phyloP scores from a whole-genome alignment of 2,329 filamentous ascomycete species.

The Neobulgaria alba region DNA sequence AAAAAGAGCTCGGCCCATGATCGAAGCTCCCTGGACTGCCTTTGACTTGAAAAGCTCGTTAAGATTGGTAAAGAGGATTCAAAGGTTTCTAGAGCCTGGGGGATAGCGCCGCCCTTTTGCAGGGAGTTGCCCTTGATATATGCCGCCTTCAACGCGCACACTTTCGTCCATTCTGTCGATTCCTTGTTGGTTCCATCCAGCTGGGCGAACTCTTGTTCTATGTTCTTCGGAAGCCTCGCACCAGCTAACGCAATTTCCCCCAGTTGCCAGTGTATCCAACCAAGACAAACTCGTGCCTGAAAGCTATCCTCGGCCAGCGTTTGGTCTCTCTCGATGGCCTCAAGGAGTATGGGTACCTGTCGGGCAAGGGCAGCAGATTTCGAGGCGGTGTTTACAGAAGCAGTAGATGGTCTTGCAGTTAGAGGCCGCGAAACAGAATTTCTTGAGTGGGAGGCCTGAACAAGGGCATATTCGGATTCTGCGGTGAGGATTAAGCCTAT shows the following conservation, averaged over 20 bases:
- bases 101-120: conserved; percentile 38
- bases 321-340: conserved; percentile 50
- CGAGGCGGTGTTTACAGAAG: conserved; percentile 9
- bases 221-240: conserved; percentile 52
- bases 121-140: conserved; percentile 66
- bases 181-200: conserved; percentile 42
- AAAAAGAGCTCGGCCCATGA: conserved; percentile 74
- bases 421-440: conserved; percentile 12
- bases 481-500: conserved; percentile 62
- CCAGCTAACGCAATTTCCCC: conserved; percentile 58
- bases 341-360: conserved; percentile 35
- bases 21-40: conserved; percentile 55
- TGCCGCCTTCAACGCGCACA: conserved; percentile 70
- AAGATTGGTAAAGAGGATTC: conserved; percentile 58
- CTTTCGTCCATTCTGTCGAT: conserved; percentile 67
- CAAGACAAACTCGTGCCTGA: conserved; percentile 75
- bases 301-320: conserved; percentile 50
- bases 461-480: conserved; percentile 58
- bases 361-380: conserved; percentile 20
- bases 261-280: conserved; percentile 75
- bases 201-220: conserved; percentile 45
- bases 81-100: conserved; percentile 58
- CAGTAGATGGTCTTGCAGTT: conserved; percentile 16
- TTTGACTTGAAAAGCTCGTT: conserved; percentile 40
- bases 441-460: conserved; percentile 37